phyloP scores from a whole-genome alignment of 495 filamentous ascomycete genomes.

The Trichoderma gamsii region DNA sequence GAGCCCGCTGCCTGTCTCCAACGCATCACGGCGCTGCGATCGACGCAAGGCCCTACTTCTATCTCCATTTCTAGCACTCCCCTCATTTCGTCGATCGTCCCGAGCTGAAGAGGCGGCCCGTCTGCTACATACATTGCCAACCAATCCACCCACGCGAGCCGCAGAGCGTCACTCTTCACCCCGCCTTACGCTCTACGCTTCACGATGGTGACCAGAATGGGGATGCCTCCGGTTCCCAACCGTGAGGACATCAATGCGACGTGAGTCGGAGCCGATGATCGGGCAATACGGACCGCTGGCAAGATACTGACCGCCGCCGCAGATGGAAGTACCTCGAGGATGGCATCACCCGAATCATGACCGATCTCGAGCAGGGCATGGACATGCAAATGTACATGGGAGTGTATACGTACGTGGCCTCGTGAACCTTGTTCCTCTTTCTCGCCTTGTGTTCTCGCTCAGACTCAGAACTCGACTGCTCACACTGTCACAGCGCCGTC shows the following conservation, averaged over 20 bases:
- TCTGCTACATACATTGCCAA: not conserved
- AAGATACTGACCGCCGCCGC: constrained; percentile 24
- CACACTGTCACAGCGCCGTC: constrained; percentile 57
- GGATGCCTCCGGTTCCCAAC: constrained; percentile 51
- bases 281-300: not conserved
- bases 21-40: not conserved
- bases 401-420: constrained; percentile 74
- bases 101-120: not conserved
- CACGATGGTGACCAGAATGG: constrained; percentile 25
- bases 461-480: constrained; percentile 22
- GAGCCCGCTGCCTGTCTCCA: not conserved
- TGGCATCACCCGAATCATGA: constrained; percentile 90
- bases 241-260: constrained; percentile 80
- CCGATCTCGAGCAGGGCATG: constrained; percentile 79
- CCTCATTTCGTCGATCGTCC: not conserved
- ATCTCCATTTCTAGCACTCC: not conserved
- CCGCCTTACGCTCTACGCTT: not conserved
- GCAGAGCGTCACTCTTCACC: not conserved
- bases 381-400: constrained; percentile 97
- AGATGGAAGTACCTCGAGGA: constrained; percentile 87
- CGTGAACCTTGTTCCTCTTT: not conserved
- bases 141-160: constrained; percentile 9
- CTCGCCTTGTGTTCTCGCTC: not conserved
- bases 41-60: not conserved
- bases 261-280: constrained; percentile 44